Evolutionary conservation across 2,329 filamentous ascomycete species (phyloP), one percentile per base, ranked within the genome.

Genomic region (Fusarium sp.): DNA sequence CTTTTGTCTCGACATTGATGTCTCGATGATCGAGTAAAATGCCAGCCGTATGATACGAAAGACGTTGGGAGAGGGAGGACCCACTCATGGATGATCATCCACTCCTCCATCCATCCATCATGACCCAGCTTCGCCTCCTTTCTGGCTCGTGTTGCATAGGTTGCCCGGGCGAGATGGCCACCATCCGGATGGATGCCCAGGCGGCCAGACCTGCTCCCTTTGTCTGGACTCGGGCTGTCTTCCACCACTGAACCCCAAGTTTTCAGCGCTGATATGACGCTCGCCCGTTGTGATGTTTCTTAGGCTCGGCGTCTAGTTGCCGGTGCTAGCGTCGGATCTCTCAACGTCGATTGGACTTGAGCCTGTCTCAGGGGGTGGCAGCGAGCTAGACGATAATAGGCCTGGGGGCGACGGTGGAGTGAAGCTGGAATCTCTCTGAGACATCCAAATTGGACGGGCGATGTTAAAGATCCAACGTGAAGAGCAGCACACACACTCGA

Each of bases 291-390:
- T 56, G 53, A 62, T 56, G 53, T 51, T 67, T 49, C 54, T 57
- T 57, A 29, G 51, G 54, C 55, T 61, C 65, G 60, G 71, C 71
- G 68, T 57, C 59, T 66, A 63, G 62, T 50, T 63, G 62, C 68
- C 60, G 61, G 46, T 64, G 60, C 73, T 75, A 74, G 71, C 42
- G 60, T 64, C 20, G 51, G 51, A 70, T 70, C 61, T 62, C 67
- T 61, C 33, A 16, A 61, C 50, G 29, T 69, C 66, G 61, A 74
- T 75, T 73, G 71, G 70, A 64, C 55, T 62, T 23, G 61, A 55
- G 49, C 29, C 54, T 65, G 73, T 75, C 72, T 75, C 73, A 75
- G 73, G 73, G 71, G 73, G 66, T 72, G 61, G 49, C 66, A 67
- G 31, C 64, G 58, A 62, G 61, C 65, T 50, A 72, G 71, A 69